Percentiles rank a stretch among this genome's conserved stretches.
Evolutionary conservation across 1,139 yeast species (phyloP).

Genomic region (Hansenula lynferdii): DNA sequence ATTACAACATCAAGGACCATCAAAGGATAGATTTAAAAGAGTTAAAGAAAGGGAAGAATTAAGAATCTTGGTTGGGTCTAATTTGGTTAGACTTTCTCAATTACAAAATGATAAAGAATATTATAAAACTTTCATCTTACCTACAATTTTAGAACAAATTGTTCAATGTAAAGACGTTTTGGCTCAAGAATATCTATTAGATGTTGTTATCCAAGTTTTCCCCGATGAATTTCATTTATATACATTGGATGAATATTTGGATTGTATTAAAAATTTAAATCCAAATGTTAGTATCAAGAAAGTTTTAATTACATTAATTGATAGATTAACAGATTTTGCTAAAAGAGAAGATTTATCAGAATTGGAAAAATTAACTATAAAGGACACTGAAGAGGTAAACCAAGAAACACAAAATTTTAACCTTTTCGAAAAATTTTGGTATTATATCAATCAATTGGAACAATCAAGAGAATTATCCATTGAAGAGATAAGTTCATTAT

Average conservation of each 20-base stretch:
- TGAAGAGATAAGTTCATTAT: conserved; percentile 59
- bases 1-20: conserved; percentile 92
- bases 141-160: conserved; percentile 82
- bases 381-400: too few relatives aligned
- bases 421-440: conserved; percentile 61
- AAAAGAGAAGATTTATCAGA: conserved; percentile 27
- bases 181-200: conserved; percentile 88
- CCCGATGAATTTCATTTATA: conserved; percentile 88
- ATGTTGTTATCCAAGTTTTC: conserved; percentile 88
- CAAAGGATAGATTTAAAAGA: conserved; percentile 73
- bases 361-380: conserved; percentile 14
- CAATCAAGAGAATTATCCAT: conserved; percentile 55
- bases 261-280: conserved; percentile 61
- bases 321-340: conserved; percentile 61
- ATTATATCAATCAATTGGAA: conserved; percentile 50
- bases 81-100: conserved; percentile 84
- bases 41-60: conserved; percentile 80
- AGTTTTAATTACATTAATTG: conserved; percentile 64
- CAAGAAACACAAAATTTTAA: too few relatives aligned
- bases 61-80: conserved; percentile 89
- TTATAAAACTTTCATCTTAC: conserved; percentile 65
- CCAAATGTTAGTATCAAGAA: conserved; percentile 67
- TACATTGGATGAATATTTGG: conserved; percentile 64
- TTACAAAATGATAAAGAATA: conserved; percentile 65
- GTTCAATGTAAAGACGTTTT: conserved; percentile 91